Conservation (phyloP, 148 eudicot genomes). For the Arbutus unedo region DNA sequence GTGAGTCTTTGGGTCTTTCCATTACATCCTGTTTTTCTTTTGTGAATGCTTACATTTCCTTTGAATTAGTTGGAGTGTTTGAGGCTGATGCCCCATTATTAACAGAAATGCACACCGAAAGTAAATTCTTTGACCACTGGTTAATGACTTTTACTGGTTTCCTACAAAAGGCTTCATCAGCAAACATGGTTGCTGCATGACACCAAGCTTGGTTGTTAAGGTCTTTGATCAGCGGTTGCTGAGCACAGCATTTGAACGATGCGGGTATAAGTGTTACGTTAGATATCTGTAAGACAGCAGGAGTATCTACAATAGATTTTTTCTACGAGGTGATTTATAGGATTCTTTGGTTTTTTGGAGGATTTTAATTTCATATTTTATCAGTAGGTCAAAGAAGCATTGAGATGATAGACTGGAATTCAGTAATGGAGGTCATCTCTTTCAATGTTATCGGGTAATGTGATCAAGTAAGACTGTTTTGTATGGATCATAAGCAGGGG, state of each 20-base stretch:
- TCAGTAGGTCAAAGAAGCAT: no score
- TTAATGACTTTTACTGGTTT: background rate
- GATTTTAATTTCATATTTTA: background rate
- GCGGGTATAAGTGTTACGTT: background rate
- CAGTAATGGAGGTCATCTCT: background rate
- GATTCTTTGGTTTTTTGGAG: background rate
- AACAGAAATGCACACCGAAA: background rate
- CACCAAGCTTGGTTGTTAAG: background rate
- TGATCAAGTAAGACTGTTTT: background rate
- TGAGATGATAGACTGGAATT: background rate
- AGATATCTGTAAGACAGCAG: background rate
- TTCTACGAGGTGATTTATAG: background rate
- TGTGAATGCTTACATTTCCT: background rate
- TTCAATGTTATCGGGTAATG: background rate
- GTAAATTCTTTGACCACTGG: background rate
- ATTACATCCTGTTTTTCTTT: constrained; percentile 4
- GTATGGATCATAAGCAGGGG: no score
- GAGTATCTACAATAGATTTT: background rate
- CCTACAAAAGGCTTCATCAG: background rate
- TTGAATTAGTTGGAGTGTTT: background rate
- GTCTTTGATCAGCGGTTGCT: no score
- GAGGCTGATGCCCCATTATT: background rate
- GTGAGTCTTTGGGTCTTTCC: constrained; percentile 33
- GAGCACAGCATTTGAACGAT: background rate
- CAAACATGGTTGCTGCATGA: background rate